Base-by-base conservation (phyloP, 441 rosid species). In the Mallotus repandus region DNA sequence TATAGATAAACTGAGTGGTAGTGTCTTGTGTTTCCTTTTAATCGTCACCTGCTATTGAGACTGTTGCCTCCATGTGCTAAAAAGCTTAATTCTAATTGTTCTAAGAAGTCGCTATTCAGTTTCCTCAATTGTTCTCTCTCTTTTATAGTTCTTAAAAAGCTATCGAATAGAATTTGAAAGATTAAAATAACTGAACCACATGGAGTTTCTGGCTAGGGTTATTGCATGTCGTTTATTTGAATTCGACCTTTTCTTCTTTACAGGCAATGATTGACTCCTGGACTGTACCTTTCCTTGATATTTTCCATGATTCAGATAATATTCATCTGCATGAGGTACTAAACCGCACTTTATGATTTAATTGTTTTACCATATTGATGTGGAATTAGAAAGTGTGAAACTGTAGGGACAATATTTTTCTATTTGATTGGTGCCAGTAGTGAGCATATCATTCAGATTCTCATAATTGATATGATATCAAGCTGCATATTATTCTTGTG, bases 211-310 rank as follows among this genome's bases (percentile, higher is more conserved):
- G 50, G 41, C 29, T 22, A 8, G 35, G 68, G 14, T 19, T 46
- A 25, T 29, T 14, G 10, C 65, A 18, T 66, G 9, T 69, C 53
- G n/a, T 41, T 73, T 15, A 25, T 16, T 60, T 8, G 21, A 63
- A 58, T 62, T 55, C 68, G 46, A 66, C 57, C 73, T 63, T 73
- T 75, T 83, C 66, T 70, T 45, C 68, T 68, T 80, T 22, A 70
- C 84, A 92, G 98, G 82, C 76, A 70, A 92, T 92, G 99, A 72
- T 89, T 72, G 80, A 86, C 73, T 87, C 99, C 72, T 95, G 99
- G 99, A 86, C 89, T 72, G 63, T 66, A 43, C 96, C 98, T 67
- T 89, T 94, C 77, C 80, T 81, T 76, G 79, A 87, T 62, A 63
- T 86, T 19, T 91, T 91, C 74, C 77, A 63, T 52, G 80, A 83